Base-by-base conservation (phyloP, 2,329 filamentous ascomycete genomes). In the Curvularia spicifera region DNA sequence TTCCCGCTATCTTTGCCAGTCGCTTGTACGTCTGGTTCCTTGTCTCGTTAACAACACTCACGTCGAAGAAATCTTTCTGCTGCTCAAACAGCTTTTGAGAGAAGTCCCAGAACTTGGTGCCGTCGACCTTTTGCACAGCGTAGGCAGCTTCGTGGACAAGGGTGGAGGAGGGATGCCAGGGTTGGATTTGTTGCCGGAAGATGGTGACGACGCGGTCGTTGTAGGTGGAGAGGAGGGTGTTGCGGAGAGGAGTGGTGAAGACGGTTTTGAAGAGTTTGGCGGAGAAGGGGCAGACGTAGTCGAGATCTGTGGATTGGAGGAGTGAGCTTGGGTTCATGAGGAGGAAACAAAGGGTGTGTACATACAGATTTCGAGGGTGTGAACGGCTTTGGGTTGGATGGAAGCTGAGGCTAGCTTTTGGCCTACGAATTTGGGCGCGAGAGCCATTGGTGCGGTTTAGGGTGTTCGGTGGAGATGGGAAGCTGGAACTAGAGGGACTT, bases 121-220 rank as follows among this genome's bases (percentile, higher is more conserved):
- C 89, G 2, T 86, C 81, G 6, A 91, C 77, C 51, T 84, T 85
- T 67, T 94, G 83, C 1, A 97, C 91, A 2, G 93, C 94, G 31
- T 92, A 85, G 3, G 83, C 93, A 31, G 93, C 90, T 83, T 98
- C 94, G 80, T 94, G 91, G 55, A 86, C 83, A 28, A 83, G 76
- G 0, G 80, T 82, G 0, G 74, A 93, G 20, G 90, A 92, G 1
- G 94, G 94, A 79, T 98, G 93, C 94, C 94, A 97, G 13, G 93
- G 92, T 80, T 97, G 93, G 71, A 97, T 87, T 76, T 97, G 93
- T 76, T 94, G 93, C 49, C 93, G 89, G 82, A 97, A 91, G 71
- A 98, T 85, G 67, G 96, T 82, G 68, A 90, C 84, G 2, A 97
- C 80, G 60, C 83, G 83, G 59, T 81, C 82, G 24, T 79, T 68